Conservation (phyloP, 164 flowering plant genomes). For the Berberis vulgaris region DNA sequence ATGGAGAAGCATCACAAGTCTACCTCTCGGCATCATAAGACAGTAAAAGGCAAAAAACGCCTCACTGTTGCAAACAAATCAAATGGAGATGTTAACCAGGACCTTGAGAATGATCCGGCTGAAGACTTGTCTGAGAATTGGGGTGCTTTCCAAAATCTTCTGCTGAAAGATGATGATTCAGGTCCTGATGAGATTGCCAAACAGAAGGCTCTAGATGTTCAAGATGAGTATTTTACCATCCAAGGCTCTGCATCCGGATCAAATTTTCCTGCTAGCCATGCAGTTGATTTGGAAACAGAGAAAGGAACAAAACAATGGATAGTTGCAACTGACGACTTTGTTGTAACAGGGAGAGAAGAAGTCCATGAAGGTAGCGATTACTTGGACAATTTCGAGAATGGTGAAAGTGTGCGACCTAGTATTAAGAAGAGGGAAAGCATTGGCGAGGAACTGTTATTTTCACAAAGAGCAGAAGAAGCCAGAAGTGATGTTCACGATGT, state of each 20-base stretch:
- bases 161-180: slow-evolving; percentile 47
- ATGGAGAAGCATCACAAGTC: slow-evolving; percentile 43
- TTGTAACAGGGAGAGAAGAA: slow-evolving; percentile 27
- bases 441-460: slow-evolving; percentile 43
- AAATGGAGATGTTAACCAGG: slow-evolving; percentile 18
- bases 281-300: slow-evolving; percentile 23
- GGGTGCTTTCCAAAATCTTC: slow-evolving; percentile 73
- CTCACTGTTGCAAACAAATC: slow-evolving; percentile 10
- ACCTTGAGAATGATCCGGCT: slow-evolving; percentile 1
- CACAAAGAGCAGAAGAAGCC: slow-evolving; percentile 27
- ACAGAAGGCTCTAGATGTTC: slow-evolving; percentile 15
- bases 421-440: slow-evolving; percentile 26
- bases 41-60: slow-evolving; percentile 29
- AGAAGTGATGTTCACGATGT: slow-evolving; percentile 9
- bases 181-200: slow-evolving; percentile 13
- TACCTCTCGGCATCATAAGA: slow-evolving; percentile 31
- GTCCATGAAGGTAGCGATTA: slow-evolving; percentile 21
- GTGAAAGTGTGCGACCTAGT: slow-evolving; percentile 17
- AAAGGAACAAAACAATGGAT: slow-evolving; percentile 22
- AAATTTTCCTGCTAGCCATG: slow-evolving; percentile 11
- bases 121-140: slow-evolving; percentile 40
- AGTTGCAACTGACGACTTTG: slow-evolving; percentile 43
- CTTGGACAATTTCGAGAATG: slow-evolving; percentile 27
- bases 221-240: slow-evolving; percentile 24
- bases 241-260: slow-evolving; percentile 20